Evolutionary conservation across 2,329 filamentous ascomycete genomes (phyloP), one percentile per base, ranked within the genome.

Genomic region (Cladosporium sp.): DNA sequence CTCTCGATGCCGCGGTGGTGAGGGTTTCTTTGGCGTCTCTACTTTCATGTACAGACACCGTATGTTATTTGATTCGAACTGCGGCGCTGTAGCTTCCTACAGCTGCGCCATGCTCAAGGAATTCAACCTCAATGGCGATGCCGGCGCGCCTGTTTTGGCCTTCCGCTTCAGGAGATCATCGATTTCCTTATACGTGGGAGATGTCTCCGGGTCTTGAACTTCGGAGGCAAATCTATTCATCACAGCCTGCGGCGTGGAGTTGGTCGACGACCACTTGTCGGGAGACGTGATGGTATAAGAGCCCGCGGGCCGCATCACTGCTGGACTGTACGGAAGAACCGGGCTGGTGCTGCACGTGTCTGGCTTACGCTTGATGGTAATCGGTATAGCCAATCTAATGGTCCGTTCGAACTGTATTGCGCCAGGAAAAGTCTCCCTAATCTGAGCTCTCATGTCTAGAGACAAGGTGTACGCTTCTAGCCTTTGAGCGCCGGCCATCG

Each of bases 391-490:
- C 38, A 52, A 53, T 4, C 59, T 54, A n/a, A 62, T 51, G 9
- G 53, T 49, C 16, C 49, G 52, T 39, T 63, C 57, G 30, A 57
- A 54, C 16, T 38, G 50, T 19, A 60, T 52, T 9, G 46, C 49
- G 16, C 52, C 55, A 30, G 51, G 41, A 30, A 59, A 61, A 8
- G 35, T 20, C 35, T 55, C 53, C 4, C 49, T 56, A 15, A 59
- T 22, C 6, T 50, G 40, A 4, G 55, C 55, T 8, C 42, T 53
- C 18, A 62, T 15, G 32, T 60, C 52, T 22, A 62, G 41, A 13
- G 53, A 52, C 47, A 61, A 55, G 2, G 59, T 60, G 49, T 58
- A 62, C 7, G 49, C 42, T 39, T 61, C 59, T 9, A 56, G 42
- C 2, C 58, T 50, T 36, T 55, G 43, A 9, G 51, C 54, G 16